A percentile compares a stretch with the other conserved stretches of the same genome.
These are phyloP conservation scores for Ilex paraguariensis DNA, from an alignment of 305 asterid species.

Conservation along the genomic window DNA sequence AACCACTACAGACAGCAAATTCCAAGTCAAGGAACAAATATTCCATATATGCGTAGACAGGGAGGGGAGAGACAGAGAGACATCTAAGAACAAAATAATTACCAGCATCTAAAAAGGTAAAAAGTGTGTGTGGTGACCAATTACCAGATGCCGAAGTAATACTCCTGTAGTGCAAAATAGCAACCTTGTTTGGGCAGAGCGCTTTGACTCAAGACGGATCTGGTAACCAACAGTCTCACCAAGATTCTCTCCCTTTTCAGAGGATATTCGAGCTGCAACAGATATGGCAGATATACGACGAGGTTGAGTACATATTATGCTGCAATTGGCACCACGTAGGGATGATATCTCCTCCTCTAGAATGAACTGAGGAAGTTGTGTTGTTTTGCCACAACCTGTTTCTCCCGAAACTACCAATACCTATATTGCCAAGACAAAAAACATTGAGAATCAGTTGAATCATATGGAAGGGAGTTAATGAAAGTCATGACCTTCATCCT, in stretches of 20 bases:
- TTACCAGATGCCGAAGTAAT: conserved; percentile 85
- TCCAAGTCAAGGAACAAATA: too few relatives aligned
- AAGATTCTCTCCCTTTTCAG: conserved; percentile 91
- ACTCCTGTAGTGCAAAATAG: conserved; percentile 97
- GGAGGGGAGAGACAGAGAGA: too few relatives aligned
- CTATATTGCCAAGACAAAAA: conserved; percentile 31
- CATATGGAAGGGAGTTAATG: background rate
- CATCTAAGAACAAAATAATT: too few relatives aligned
- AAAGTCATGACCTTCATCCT: background rate
- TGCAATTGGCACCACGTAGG: conserved; percentile 71
- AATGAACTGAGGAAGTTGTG: conserved; percentile 97
- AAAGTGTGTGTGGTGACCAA: conserved; percentile 1
- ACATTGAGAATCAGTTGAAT: conserved; percentile 2
- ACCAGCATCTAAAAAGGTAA: too few relatives aligned
- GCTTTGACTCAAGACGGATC: conserved; percentile 81
- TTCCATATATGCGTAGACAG: too few relatives aligned
- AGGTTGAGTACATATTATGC: conserved; percentile 92
- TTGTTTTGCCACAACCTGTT: conserved; percentile 98
- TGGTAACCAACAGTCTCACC: conserved; percentile 95
- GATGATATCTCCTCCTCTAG: conserved; percentile 86
- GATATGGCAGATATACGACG: conserved; percentile 97
- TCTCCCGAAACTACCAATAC: conserved; percentile 97
- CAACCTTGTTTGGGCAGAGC: conserved; percentile 78
- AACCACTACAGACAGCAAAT: too few relatives aligned
- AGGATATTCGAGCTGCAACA: conserved; percentile 83